These are phyloP conservation scores for Citrus maxima DNA, from an alignment of 345 rosid genomes.

Conservation along the genomic window DNA sequence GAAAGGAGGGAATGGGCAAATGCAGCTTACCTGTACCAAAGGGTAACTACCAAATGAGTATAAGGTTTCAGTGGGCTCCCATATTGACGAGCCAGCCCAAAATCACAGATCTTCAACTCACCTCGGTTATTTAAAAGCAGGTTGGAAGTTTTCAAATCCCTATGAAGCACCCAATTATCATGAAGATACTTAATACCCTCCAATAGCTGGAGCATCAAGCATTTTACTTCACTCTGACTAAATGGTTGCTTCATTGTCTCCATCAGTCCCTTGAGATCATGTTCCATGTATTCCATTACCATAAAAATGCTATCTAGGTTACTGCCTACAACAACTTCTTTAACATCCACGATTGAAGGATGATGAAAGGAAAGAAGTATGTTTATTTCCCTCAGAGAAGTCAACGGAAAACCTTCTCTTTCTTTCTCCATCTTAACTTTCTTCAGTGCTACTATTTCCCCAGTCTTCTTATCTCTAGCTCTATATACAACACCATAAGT, in stretches of 20 bases:
- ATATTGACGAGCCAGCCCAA: conserved; percentile 98
- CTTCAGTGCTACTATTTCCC: conserved; percentile 95
- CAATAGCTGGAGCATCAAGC: conserved; percentile 93
- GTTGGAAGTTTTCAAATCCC: conserved; percentile 97
- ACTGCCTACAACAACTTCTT: conserved; percentile 97
- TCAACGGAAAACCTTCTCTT: conserved; percentile 98
- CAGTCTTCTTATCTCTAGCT: conserved; percentile 90
- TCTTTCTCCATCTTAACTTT: conserved; percentile 99
- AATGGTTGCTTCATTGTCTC: conserved; percentile 97
- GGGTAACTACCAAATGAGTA: conserved; percentile 98
- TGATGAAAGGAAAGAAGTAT: conserved; percentile 97
- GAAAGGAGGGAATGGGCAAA: background rate
- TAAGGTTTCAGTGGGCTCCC: conserved; percentile 96
- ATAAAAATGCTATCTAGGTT: conserved; percentile 93
- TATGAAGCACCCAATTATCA: conserved; percentile 99
- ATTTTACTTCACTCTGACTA: conserved; percentile 99
- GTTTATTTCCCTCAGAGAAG: conserved; percentile 91
- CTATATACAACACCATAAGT: conserved; percentile 99
- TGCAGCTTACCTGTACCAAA: conserved; percentile 92
- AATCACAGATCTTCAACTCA: conserved; percentile 97
- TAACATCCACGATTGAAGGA: conserved; percentile 91
- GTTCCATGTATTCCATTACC: conserved; percentile 99
- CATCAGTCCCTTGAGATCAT: conserved; percentile 94
- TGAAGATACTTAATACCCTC: conserved; percentile 96
- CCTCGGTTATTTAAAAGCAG: conserved; percentile 90